phyloP scores from a whole-genome alignment of 179 eudicot genomes.

The Dionaea muscipula region DNA sequence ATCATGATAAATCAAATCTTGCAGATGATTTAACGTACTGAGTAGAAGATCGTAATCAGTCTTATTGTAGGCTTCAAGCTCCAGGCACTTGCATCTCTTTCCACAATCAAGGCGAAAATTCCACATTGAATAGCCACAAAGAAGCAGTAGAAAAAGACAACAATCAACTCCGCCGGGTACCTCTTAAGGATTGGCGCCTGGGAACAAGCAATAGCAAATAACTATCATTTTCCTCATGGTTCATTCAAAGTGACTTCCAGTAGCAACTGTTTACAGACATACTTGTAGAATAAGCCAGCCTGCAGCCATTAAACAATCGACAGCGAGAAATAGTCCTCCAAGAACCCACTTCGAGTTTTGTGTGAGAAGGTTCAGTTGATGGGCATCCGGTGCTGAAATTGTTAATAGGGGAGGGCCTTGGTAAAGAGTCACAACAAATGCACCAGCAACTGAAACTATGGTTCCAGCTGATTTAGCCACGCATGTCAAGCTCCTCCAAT shows the following conservation, averaged over 20 bases:
- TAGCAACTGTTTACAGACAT: slow-evolving; percentile 1
- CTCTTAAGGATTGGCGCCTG: slow-evolving; percentile 30
- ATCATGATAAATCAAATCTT: background rate
- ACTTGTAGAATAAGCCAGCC: slow-evolving; percentile 35
- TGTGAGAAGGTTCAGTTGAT: slow-evolving; percentile 9
- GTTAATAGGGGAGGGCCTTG: slow-evolving; percentile 27
- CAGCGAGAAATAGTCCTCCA: slow-evolving; percentile 28
- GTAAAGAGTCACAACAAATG: slow-evolving; percentile 33
- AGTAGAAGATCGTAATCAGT: slow-evolving; percentile 26
- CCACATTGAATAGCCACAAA: slow-evolving; percentile 32
- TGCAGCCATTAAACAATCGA: slow-evolving; percentile 26
- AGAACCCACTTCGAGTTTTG: slow-evolving; percentile 26
- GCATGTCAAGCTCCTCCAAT: slow-evolving; percentile 20
- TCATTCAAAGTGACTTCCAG: background rate
- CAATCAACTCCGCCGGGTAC: slow-evolving; percentile 34
- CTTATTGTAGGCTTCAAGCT: slow-evolving; percentile 23
- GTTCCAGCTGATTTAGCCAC: slow-evolving; percentile 26
- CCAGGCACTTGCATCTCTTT: slow-evolving; percentile 33
- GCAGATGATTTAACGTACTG: slow-evolving; percentile 19
- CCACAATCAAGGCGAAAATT: slow-evolving; percentile 21
- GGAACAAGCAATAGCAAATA: slow-evolving; percentile 7
- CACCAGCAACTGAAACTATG: slow-evolving; percentile 26
- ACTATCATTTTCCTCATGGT: background rate
- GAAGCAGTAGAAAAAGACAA: slow-evolving; percentile 31
- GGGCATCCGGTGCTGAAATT: slow-evolving; percentile 3